Conservation (phyloP, 1,284 basidiomycete genomes). For the Somion occarium region DNA sequence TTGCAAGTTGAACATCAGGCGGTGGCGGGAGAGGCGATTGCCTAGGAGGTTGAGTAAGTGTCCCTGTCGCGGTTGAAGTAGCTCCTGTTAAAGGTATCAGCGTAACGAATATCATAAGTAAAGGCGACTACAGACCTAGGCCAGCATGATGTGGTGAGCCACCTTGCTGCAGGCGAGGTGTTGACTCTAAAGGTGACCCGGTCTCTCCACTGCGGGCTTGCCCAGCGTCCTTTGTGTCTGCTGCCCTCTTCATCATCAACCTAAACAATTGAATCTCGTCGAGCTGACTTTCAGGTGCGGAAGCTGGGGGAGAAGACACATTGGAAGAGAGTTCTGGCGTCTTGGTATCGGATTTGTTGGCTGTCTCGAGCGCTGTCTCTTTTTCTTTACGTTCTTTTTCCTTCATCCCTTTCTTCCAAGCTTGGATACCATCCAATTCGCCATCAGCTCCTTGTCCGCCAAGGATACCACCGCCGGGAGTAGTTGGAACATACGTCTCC, state of each 20-base stretch:
- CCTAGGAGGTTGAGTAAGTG: background rate
- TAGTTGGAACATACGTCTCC: constrained; percentile 75
- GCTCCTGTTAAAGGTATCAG: background rate
- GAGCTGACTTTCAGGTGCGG: constrained; percentile 27
- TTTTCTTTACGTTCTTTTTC: constrained; percentile 68
- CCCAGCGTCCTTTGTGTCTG: constrained; percentile 61
- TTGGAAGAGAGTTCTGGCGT: background rate
- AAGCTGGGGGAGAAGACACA: constrained; percentile 4
- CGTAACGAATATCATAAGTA: background rate
- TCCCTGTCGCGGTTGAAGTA: background rate
- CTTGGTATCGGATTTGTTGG: constrained; percentile 5
- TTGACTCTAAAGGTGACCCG: background rate
- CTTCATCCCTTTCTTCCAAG: constrained; percentile 85
- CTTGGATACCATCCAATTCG: constrained; percentile 82
- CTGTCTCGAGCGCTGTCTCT: constrained; percentile 19
- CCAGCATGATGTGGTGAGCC: background rate
- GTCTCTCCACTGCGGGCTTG: constrained; percentile 12
- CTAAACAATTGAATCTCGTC: constrained; percentile 88
- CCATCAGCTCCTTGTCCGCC: constrained; percentile 57
- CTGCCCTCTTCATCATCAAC: constrained; percentile 79
- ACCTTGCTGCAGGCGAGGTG: background rate
- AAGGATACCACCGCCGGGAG: constrained; percentile 53
- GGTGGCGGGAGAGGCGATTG: background rate
- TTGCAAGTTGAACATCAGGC: background rate
- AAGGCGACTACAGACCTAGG: too few species aligned